phyloP scores from a whole-genome alignment of 139 green algal genomes.

The Haematococcus sp. region DNA sequence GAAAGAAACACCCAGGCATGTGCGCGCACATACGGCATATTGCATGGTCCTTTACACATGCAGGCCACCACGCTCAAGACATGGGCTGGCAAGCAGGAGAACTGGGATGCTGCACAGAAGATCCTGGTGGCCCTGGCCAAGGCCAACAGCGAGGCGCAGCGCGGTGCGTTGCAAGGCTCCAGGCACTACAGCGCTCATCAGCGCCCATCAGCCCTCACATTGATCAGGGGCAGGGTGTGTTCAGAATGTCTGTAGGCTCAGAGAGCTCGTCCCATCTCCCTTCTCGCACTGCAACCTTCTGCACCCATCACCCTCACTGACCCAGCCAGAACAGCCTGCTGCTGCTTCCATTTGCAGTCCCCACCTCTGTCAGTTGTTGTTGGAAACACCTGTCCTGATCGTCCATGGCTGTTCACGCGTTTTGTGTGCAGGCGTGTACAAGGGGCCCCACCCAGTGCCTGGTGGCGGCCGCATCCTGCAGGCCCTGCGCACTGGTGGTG shows the following conservation, averaged over 20 bases:
- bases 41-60: too few relatives aligned
- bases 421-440: constrained; percentile 28
- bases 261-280: background rate
- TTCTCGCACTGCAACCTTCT: background rate
- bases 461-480: constrained; percentile 45
- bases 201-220: background rate
- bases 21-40: too few relatives aligned
- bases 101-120: constrained; percentile 80
- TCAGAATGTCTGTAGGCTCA: background rate
- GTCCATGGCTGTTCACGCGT: too few relatives aligned
- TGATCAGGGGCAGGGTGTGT: background rate
- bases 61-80: constrained; percentile 79
- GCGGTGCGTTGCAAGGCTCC: constrained; percentile 34
- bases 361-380: too few relatives aligned
- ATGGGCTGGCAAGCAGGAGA: constrained; percentile 76
- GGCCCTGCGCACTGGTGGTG: constrained; percentile 44
- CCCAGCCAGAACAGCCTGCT: background rate
- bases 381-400: too few relatives aligned
- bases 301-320: background rate
- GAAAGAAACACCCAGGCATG: too few relatives aligned
- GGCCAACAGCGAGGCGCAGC: constrained; percentile 89
- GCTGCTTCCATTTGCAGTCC: too few relatives aligned
- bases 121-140: constrained; percentile 83
- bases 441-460: constrained; percentile 52
- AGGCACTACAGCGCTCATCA: background rate